A percentile compares a stretch with the other conserved stretches of the same genome.
Evolutionary conservation across 1,139 yeast species (phyloP).

Genomic region (Oligophagozyma castellii): DNA sequence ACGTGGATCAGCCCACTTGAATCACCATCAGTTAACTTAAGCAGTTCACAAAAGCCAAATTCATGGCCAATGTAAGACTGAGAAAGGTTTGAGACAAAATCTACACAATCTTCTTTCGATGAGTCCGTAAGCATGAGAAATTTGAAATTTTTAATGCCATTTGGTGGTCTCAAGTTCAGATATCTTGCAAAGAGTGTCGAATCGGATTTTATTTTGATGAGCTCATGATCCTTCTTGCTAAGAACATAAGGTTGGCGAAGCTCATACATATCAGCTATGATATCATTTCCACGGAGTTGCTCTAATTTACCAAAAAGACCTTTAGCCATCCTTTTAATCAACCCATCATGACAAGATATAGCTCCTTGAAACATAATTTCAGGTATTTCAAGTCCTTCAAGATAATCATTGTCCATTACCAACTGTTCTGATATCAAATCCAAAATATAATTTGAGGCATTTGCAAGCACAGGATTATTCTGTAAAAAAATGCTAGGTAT

Average conservation of each 20-base stretch:
- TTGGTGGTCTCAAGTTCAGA: constrained; percentile 41
- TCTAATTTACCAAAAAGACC: constrained; percentile 13
- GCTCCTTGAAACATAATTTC: constrained; percentile 11
- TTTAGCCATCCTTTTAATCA: constrained; percentile 11
- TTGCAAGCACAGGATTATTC: constrained; percentile 15
- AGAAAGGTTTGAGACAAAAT: constrained; percentile 19
- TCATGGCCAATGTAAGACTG: constrained; percentile 23
- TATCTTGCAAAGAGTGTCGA: constrained; percentile 17
- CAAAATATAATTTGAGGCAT: constrained; percentile 14
- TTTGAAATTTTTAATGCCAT: constrained; percentile 38
- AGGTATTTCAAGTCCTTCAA: constrained; percentile 16
- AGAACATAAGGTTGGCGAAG: constrained; percentile 19
- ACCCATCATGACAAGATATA: constrained; percentile 10
- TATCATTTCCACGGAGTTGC: constrained; percentile 15
- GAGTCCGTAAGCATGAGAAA: constrained; percentile 34
- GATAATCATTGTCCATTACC: constrained; percentile 30
- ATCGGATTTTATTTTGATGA: constrained; percentile 20
- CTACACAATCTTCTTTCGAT: constrained; percentile 14
- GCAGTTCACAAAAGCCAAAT: constrained; percentile 24
- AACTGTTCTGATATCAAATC: constrained; percentile 29
- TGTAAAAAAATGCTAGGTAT: constrained; percentile 39
- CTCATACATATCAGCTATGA: constrained; percentile 15
- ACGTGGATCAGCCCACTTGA: constrained; percentile 18
- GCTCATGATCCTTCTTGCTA: constrained; percentile 20
- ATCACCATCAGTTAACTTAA: constrained; percentile 21